phyloP scores from a whole-genome alignment of 331 rosid genomes.

The Malus hybrid region DNA sequence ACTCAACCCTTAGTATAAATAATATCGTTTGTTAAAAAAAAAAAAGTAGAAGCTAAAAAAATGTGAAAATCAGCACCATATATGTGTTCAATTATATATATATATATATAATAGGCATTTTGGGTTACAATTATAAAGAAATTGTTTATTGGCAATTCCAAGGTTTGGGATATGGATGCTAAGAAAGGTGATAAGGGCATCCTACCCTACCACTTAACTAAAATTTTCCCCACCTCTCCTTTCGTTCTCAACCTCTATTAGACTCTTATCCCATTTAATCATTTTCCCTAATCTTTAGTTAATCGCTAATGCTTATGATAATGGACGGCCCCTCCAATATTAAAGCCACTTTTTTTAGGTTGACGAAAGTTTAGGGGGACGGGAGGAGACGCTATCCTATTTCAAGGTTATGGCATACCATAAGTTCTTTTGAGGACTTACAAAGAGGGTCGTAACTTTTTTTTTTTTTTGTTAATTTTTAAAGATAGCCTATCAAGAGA shows the following conservation, averaged over 20 bases:
- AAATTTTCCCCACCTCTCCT: slow-evolving; percentile 37
- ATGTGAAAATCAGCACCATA: too few species aligned
- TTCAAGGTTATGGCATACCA: too few species aligned
- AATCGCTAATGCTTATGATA: slow-evolving; percentile 55
- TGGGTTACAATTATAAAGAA: not conserved
- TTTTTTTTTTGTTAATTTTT: too few species aligned
- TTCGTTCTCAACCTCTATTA: slow-evolving; percentile 42
- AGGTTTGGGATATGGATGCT: slow-evolving; percentile 12
- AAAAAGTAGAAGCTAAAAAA: too few species aligned
- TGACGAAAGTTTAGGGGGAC: too few species aligned
- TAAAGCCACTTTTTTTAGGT: slow-evolving; percentile 36
- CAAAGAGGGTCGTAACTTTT: too few species aligned
- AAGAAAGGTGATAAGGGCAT: slow-evolving; percentile 63
- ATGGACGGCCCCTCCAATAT: slow-evolving; percentile 49
- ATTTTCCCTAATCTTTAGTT: slow-evolving; percentile 56
- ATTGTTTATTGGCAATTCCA: slow-evolving; percentile 14
- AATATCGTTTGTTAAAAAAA: too few species aligned
- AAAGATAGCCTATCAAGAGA: too few species aligned
- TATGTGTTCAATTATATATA: too few species aligned
- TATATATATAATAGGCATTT: not conserved
- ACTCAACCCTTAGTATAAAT: too few species aligned
- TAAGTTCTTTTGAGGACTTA: too few species aligned
- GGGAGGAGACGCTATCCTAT: too few species aligned
- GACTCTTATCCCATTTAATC: slow-evolving; percentile 42
- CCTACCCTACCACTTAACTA: slow-evolving; percentile 71